Evolutionary conservation across 2,329 filamentous ascomycete species (phyloP).

Genomic region (Paraphoma sp.): DNA sequence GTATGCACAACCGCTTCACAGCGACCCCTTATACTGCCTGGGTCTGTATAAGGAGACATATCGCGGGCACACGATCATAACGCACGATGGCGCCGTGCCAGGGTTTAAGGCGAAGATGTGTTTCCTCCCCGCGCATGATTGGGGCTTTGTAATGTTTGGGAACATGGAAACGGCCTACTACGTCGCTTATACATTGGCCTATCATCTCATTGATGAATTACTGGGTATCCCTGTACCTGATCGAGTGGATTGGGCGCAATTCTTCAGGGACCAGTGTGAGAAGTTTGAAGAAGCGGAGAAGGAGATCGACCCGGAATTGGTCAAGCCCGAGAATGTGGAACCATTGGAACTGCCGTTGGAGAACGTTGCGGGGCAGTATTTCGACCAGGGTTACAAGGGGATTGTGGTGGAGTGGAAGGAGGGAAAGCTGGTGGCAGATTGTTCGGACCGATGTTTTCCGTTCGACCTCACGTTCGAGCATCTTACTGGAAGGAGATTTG

Average conservation of each 20-base stretch:
- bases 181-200: constrained; percentile 10
- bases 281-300: constrained; percentile 1
- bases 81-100: constrained; percentile 12
- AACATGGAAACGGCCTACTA: constrained; percentile 11
- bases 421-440: constrained; percentile 10
- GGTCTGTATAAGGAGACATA: constrained; percentile 14
- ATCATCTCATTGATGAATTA: constrained; percentile 12
- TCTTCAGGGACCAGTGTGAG: not conserved
- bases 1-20: constrained; percentile 8
- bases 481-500: constrained; percentile 4
- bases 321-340: constrained; percentile 2
- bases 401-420: constrained; percentile 8
- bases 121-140: constrained; percentile 14
- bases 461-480: constrained; percentile 13
- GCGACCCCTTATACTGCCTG: constrained; percentile 13
- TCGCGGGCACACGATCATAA: constrained; percentile 12
- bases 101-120: constrained; percentile 15
- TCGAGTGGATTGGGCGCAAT: constrained; percentile 7
- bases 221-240: not conserved
- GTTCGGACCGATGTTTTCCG: constrained; percentile 16
- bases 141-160: constrained; percentile 15
- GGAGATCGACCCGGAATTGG: constrained; percentile 2
- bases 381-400: constrained; percentile 11
- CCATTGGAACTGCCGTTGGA: constrained; percentile 4
- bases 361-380: constrained; percentile 9